These are phyloP conservation scores for Cantharellus anzutake DNA, from an alignment of 768 basidiomycete genomes.

Conservation along the genomic window DNA sequence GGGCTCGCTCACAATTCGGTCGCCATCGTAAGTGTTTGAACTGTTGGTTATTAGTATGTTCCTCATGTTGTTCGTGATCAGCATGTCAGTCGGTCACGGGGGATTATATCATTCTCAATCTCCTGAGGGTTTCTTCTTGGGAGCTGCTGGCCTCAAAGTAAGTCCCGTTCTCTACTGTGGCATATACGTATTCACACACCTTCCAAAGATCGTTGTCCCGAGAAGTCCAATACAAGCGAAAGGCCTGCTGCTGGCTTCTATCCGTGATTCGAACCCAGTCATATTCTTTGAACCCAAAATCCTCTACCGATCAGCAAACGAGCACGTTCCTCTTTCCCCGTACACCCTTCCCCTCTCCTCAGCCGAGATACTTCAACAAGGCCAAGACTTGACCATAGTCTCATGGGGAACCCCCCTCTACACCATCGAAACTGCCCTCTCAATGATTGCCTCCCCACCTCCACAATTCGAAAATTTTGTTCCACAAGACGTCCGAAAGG, in stretches of 20 bases:
- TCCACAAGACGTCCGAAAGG: conserved; percentile 41
- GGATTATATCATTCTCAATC: conserved; percentile 90
- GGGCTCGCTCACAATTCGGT: conserved; percentile 20
- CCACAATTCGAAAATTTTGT: conserved; percentile 41
- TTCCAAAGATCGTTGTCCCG: conserved; percentile 55
- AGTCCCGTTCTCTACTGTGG: not conserved
- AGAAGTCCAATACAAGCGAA: conserved; percentile 94
- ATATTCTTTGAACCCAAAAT: conserved; percentile 94
- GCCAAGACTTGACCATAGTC: conserved; percentile 73
- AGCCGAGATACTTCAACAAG: conserved; percentile 56
- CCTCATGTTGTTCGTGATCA: conserved; percentile 12
- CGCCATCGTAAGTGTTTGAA: conserved; percentile 7
- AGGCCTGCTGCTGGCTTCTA: conserved; percentile 66
- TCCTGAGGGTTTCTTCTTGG: conserved; percentile 89
- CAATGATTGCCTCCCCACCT: conserved; percentile 50
- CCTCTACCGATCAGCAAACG: conserved; percentile 79
- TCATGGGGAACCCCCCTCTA: conserved; percentile 92
- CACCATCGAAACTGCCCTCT: conserved; percentile 69
- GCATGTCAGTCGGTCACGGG: conserved; percentile 84
- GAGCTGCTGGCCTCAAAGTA: conserved; percentile 76
- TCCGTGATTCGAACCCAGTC: conserved; percentile 85
- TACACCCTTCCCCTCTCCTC: conserved; percentile 65
- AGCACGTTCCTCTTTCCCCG: conserved; percentile 84
- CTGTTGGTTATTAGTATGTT: not conserved
- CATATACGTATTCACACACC: not conserved